phyloP scores from a whole-genome alignment of 2,329 filamentous ascomycete species.

The Macrophomina pseudophaseolina region DNA sequence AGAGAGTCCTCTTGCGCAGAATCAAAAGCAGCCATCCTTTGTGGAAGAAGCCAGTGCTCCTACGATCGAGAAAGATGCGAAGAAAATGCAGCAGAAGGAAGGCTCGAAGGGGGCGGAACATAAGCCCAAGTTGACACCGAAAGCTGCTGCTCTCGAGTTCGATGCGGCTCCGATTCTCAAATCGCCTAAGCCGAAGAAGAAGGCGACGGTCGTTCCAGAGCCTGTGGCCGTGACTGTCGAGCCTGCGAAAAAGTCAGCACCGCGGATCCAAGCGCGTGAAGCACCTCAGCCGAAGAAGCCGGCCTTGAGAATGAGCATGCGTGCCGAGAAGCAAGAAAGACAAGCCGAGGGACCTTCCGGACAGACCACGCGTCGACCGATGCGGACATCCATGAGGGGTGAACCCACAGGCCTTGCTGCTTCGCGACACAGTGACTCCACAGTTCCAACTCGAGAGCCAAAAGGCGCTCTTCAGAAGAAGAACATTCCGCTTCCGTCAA shows the following conservation, averaged over 20 bases:
- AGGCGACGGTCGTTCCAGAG: constrained; percentile 28
- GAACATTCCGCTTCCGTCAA: constrained; percentile 39
- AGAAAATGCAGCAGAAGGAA: not conserved
- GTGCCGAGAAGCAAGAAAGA: constrained; percentile 26
- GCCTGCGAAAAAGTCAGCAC: constrained; percentile 23
- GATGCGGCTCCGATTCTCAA: constrained; percentile 10
- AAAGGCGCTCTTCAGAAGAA: constrained; percentile 47
- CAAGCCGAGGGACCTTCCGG: constrained; percentile 28
- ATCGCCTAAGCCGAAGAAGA: constrained; percentile 47
- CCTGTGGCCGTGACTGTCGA: constrained; percentile 1
- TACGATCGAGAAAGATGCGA: not conserved
- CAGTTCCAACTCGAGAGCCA: constrained; percentile 35
- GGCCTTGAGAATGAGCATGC: constrained; percentile 48
- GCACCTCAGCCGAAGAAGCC: constrained; percentile 44
- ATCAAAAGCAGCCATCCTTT: constrained; percentile 58
- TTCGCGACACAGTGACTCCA: constrained; percentile 41
- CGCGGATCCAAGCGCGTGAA: constrained; percentile 17
- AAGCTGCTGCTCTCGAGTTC: not conserved
- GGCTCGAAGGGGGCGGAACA: not conserved
- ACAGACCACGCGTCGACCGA: constrained; percentile 12
- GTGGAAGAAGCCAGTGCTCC: not conserved
- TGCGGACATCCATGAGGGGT: constrained; percentile 37
- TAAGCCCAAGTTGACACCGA: constrained; percentile 28
- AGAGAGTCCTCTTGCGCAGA: constrained; percentile 26
- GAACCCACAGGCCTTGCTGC: constrained; percentile 35